Evolutionary conservation across 2,329 filamentous ascomycete genomes (phyloP), one percentile per base, ranked within the genome.

Genomic region (Tolypocladium guangdongense): DNA sequence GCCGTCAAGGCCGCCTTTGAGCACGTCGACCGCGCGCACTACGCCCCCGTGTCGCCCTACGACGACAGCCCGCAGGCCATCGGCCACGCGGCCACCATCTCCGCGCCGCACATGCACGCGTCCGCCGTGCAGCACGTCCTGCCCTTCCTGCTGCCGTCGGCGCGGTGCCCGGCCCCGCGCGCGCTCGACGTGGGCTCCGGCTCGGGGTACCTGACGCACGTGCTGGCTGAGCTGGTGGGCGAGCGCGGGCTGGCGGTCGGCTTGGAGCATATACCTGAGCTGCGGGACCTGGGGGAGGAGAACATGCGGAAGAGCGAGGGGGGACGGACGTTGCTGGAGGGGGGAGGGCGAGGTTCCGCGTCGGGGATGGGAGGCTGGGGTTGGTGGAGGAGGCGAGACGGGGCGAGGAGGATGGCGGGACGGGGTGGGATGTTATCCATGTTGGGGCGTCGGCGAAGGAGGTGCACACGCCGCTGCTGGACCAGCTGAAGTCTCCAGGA

Each of bases 391-490:
- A 63, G 12, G 57, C 64, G 1, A 63, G 70, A 54, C 71, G 63
- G 62, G 80, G 72, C 2, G 68, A 69, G 46, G 76, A 74, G 7
- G 75, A 75, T 53, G 71, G 74, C 14, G 76, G 71, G 56, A 71
- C 68, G 33, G 78, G 83, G 0, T 99, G 92, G 77, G 90, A 97
- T 76, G 91, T 88, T 2, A 97, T 99, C 55, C 93, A 97, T 66
- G 93, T 97, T 3, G 93, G 93, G 0, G 93, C 93, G 0, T 88
- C 90, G 8, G 92, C 92, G 0, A 78, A 73, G 27, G 79, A 83
- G 63, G 71, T 95, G 52, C 91, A 95, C 66, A 65, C 79, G 20
- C 78, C 81, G 55, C 70, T 97, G 59, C 71, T 95, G 47, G 79
- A 84, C 33, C 93, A 97, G 73, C 72, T 99, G 59, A 83, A 82